Conservation (phyloP, 768 basidiomycete genomes). For the Lactarius trivialis region DNA sequence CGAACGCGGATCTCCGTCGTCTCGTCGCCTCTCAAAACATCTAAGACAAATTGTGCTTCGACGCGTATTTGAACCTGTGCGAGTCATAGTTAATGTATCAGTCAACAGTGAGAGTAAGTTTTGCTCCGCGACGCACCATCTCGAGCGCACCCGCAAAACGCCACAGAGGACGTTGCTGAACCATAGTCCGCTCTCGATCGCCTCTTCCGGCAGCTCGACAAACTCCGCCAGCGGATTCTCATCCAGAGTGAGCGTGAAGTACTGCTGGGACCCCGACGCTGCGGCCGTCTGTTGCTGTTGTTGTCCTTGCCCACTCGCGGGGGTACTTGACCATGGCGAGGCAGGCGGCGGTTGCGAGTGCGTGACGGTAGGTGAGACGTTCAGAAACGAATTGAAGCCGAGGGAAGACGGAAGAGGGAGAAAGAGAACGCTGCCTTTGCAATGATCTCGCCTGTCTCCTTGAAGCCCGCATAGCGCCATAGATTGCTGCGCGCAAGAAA, state of each 20-base stretch:
- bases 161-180: conserved; percentile 96
- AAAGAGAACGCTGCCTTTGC: conserved; percentile 59
- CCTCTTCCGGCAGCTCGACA: conserved; percentile 93
- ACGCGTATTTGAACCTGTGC: conserved; percentile 92
- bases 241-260: conserved; percentile 81
- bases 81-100: not conserved
- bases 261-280: too few relatives aligned
- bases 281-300: conserved; percentile 28
- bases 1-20: conserved; percentile 90
- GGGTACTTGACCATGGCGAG: conserved; percentile 26
- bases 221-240: conserved; percentile 97
- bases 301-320: conserved; percentile 30
- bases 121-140: conserved; percentile 61
- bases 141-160: conserved; percentile 89
- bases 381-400: conserved; percentile 96
- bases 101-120: not conserved
- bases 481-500: conserved; percentile 90
- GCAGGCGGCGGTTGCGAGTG: too few relatives aligned
- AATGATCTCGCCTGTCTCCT: too few relatives aligned
- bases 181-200: conserved; percentile 88
- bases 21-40: conserved; percentile 89
- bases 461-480: conserved; percentile 91
- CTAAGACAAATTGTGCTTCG: conserved; percentile 81
- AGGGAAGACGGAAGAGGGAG: conserved; percentile 30
- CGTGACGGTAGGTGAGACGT: conserved; percentile 79